Evolutionary conservation across 140 eudicot genomes (phyloP).

Genomic region (Senecio squalidus): DNA sequence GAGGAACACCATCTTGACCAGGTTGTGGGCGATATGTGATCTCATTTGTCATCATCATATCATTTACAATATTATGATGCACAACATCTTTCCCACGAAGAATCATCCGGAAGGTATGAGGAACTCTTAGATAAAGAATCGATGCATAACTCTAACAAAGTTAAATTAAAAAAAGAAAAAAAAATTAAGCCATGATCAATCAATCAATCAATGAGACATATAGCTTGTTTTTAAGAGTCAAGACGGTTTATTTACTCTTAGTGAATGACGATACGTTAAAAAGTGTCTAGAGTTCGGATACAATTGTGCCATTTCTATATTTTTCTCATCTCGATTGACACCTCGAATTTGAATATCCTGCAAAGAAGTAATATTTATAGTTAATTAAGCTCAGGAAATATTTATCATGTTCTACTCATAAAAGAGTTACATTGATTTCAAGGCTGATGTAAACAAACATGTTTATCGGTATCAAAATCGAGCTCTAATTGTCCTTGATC

Average conservation of each 20-base stretch:
- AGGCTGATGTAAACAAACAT: conserved; percentile 43
- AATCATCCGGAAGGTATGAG: conserved; percentile 67
- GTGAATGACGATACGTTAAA: conserved; percentile 66
- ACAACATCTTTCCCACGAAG: conserved; percentile 87
- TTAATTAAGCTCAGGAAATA: neutral
- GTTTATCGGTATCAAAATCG: conserved; percentile 76
- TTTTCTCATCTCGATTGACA: conserved; percentile 58
- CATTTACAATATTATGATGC: conserved; percentile 88
- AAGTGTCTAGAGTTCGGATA: conserved; percentile 57
- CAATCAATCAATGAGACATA: neutral
- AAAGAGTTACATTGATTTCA: conserved; percentile 13
- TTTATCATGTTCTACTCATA: conserved; percentile 1
- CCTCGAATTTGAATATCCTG: conserved; percentile 81
- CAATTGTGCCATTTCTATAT: conserved; percentile 52
- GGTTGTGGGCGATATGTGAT: conserved; percentile 83
- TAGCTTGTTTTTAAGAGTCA: neutral
- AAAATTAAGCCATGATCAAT: conserved; percentile 13
- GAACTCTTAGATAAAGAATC: conserved; percentile 78
- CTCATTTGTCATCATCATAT: conserved; percentile 91
- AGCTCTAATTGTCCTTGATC: conserved; percentile 84
- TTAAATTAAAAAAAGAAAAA: neutral
- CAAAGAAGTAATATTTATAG: conserved; percentile 7
- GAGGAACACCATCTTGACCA: conserved; percentile 54
- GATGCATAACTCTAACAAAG: conserved; percentile 80
- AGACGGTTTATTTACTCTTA: conserved; percentile 32